Evolutionary conservation across 2,329 filamentous ascomycete species (phyloP), one percentile per base, ranked within the genome.

Genomic region (Aspergillus spinulosporus): DNA sequence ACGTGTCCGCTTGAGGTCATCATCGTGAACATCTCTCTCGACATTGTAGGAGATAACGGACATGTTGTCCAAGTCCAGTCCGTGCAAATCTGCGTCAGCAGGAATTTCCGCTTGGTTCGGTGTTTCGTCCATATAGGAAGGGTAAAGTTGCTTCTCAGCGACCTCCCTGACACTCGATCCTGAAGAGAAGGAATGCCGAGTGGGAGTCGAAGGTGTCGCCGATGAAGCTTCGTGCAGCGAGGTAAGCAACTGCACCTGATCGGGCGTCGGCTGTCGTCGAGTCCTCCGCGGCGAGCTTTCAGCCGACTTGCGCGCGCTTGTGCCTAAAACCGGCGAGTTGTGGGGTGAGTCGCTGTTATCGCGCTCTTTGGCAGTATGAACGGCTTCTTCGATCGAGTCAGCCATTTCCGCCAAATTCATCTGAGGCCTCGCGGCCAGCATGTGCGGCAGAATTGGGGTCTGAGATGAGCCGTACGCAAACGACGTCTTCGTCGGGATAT

Each of bases 401-500:
- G 69, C 73, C 54, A 76, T 68, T 44, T 72, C 65, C 2, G 56
- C 50, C 26, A 72, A 54, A 40, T 65, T 66, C 62, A 70, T 68
- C 4, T 62, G 61, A 11, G 68, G 65, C 36, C 69, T 62, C 3
- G 67, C 59, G n/a, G 65, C 58, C 29, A 75, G 63, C 60, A 68
- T 67, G 45, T 67, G 66, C 7, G 74, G 74, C 14, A 76, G 62
- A 26, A 67, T 62, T 12, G 72, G 67, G 9, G 70, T 69, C 21
- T 68, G 66, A 15, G 66, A 68, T 5, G 73, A 70, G 29, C 75
- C 75, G 66, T 77, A 76, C 11, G 72, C 72, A 54, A 72, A 76
- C 1, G 74, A 75, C 45, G 71, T 69, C 52, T 72, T 71, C 28
- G 70, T 70, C 40, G 73, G 71, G 47, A 76, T 63, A 50, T 69